Evolutionary conservation across 1,139 yeast species (phyloP), one percentile per base, ranked within the genome.

Genomic region (Yarrowia galli): DNA sequence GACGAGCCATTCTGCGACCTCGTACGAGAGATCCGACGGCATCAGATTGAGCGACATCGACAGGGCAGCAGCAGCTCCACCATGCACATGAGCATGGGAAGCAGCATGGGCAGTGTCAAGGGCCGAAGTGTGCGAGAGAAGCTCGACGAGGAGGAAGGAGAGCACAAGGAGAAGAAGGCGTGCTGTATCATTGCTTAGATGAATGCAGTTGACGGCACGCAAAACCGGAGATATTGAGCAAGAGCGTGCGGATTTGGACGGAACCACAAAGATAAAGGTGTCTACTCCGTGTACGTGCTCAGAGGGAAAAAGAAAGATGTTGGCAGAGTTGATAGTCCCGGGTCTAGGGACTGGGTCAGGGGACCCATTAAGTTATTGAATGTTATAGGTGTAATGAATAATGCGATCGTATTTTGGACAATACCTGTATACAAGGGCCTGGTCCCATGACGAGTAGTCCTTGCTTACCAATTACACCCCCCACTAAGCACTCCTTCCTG

Each of bases 1-100:
- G 98, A 95, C 77, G 97, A 92, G 74, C 92, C 97, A 2, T 95
- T 96, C 78, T 89, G 84, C 75, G 89, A 87, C 53, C 81, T 91
- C 71, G 96, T 89, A 12, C 83, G 93, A 71, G 83, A 84, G 64
- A 87, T 89, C 69, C 81, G 89, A 72, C 82, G 78, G 61, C 79
- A 75, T 72, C 77, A 83, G 70, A 42, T 38, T 36, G 48, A 58
- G 54, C 40, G 65, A 35, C 66, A 58, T 15, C 32, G 54, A 32
- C 49, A 51, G 48, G 68, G 48, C 66, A 28, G 46, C 64, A 48
- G 42, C 25, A 28, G 23, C 23, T 25, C 38, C 16, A 32, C 67
- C 32, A 38, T 60, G 61, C 56, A 63, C 45, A 61, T 43, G 54
- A 45, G 66, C 20, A 20, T 32, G 54, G 53, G 53, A 8, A 63